Conservation (phyloP, 768 basidiomycete species). For the Lactarius trivialis region DNA sequence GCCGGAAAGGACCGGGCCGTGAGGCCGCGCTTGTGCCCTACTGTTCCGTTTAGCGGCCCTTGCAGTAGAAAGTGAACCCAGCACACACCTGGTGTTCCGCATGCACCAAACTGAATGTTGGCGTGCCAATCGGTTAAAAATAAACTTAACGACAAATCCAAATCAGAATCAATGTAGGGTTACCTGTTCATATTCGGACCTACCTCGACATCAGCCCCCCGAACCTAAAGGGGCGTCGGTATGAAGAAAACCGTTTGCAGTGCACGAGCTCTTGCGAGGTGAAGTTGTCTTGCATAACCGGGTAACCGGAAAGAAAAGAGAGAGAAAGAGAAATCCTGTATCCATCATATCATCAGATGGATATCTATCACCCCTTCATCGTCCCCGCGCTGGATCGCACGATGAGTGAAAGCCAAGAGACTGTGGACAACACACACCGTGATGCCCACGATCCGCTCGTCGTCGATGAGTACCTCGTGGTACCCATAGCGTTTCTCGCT, state of each 20-base stretch:
- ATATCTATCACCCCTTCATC: slow-evolving; percentile 12
- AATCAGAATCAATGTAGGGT: not conserved
- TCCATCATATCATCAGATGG: slow-evolving; percentile 10
- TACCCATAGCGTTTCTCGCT: slow-evolving; percentile 20
- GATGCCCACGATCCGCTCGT: slow-evolving; percentile 17
- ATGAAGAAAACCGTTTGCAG: not conserved
- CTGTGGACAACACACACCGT: slow-evolving; percentile 4
- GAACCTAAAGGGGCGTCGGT: no score
- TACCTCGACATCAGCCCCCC: not conserved
- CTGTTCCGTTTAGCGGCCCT: not conserved
- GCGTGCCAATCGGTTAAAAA: not conserved
- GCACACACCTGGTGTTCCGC: not conserved
- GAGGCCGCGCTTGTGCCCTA: not conserved
- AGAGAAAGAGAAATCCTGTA: not conserved
- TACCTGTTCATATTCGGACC: not conserved
- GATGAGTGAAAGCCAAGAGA: not conserved
- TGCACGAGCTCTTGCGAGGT: not conserved
- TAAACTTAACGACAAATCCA: not conserved
- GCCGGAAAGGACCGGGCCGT: not conserved
- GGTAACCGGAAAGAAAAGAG: slow-evolving; percentile 1
- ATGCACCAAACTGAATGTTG: not conserved
- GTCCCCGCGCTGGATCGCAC: slow-evolving; percentile 6
- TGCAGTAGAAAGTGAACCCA: not conserved
- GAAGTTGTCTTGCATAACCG: not conserved
- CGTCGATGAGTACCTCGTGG: slow-evolving; percentile 17